These are phyloP conservation scores for Melastoma candidum DNA, from an alignment of 441 rosid genomes.

Conservation along the genomic window DNA sequence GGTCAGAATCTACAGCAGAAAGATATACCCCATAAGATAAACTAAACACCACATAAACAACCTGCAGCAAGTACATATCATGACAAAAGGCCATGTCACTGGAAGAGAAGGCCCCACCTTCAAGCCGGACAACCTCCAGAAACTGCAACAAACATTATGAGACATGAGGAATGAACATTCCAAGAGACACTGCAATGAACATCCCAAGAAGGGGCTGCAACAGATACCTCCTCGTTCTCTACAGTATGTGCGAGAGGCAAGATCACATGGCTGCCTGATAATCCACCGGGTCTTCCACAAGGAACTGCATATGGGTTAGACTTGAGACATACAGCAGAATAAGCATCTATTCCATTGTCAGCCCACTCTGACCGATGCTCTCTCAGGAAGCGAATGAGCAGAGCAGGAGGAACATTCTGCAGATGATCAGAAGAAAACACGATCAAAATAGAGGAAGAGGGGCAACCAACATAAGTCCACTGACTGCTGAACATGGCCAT, in stretches of 20 bases:
- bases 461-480: background rate
- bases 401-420: conserved; percentile 83
- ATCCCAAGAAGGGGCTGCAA: background rate
- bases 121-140: conserved; percentile 85
- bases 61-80: conserved; percentile 91
- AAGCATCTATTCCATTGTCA: conserved; percentile 79
- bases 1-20: background rate
- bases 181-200: background rate
- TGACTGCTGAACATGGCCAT: background rate
- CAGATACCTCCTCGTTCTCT: conserved; percentile 79
- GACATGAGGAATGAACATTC: background rate
- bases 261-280: conserved; percentile 80
- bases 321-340: conserved; percentile 74
- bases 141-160: conserved; percentile 30
- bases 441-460: background rate
- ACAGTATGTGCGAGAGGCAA: conserved; percentile 84
- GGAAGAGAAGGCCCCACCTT: conserved; percentile 78
- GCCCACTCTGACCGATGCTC: conserved; percentile 99
- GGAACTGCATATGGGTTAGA: conserved; percentile 76
- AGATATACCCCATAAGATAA: background rate
- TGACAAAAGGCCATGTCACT: conserved; percentile 76
- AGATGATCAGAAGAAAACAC: conserved; percentile 2
- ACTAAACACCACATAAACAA: conserved; percentile 12
- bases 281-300: conserved; percentile 67
- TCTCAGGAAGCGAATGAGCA: conserved; percentile 77